Evolutionary conservation across 768 basidiomycete genomes (phyloP).

Genomic region (Rhizopogon roseolus): DNA sequence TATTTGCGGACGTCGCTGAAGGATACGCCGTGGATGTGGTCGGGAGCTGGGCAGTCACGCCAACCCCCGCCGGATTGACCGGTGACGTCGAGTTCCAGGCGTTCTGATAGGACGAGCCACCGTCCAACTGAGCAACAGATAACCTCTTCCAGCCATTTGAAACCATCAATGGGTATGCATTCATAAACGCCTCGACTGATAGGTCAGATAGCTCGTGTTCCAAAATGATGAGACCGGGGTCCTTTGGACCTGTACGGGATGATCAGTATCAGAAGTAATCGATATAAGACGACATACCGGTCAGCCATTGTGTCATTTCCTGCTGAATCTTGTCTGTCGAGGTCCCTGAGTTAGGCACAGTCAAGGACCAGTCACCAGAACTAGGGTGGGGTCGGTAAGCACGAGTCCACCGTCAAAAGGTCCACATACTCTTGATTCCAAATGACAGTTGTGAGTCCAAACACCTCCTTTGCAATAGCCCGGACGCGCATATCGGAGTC

Average conservation of each 20-base stretch:
- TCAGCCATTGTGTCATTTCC: conserved; percentile 54
- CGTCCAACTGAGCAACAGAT: conserved; percentile 46
- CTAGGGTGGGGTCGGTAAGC: conserved; percentile 29
- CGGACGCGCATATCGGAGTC: conserved; percentile 80
- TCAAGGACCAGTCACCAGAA: conserved; percentile 73
- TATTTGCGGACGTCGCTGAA: not conserved
- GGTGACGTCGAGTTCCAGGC: conserved; percentile 26
- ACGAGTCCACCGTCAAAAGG: not conserved
- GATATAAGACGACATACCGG: conserved; percentile 30
- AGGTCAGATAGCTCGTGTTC: conserved; percentile 74
- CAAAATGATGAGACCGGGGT: conserved; percentile 74
- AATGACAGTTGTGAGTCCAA: conserved; percentile 77
- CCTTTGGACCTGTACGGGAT: conserved; percentile 50
- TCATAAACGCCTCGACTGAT: conserved; percentile 63
- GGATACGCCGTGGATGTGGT: not conserved
- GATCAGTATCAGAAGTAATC: not conserved
- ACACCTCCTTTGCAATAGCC: conserved; percentile 83
- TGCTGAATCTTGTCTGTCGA: conserved; percentile 42
- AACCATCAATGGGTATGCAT: conserved; percentile 57
- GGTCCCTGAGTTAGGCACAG: conserved; percentile 31
- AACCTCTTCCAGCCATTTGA: conserved; percentile 67
- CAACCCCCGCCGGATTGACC: conserved; percentile 19
- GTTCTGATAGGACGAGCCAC: conserved; percentile 43
- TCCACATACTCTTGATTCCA: conserved; percentile 83
- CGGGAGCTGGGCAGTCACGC: conserved; percentile 10